Base-by-base conservation (phyloP, 2,329 filamentous ascomycete genomes). In the Colletotrichum melonis region DNA sequence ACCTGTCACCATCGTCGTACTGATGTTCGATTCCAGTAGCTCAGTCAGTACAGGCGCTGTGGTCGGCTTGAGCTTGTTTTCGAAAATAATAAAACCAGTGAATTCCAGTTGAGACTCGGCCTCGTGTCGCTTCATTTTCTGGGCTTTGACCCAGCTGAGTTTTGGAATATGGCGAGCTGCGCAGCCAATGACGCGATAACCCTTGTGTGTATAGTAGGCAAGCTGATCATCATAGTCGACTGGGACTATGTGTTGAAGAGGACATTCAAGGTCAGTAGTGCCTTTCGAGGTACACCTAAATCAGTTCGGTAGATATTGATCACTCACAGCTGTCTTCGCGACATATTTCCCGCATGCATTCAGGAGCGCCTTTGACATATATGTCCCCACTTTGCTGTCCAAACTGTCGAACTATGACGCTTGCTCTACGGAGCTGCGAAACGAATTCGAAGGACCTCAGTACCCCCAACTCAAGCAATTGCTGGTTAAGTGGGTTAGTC, bases 261-360 rank as follows among this genome's bases (percentile, higher is more conserved):
- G 28, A 22, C n/a, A 69, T 32, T 19, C 4, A 8, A 30, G 24
- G 16, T 55, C 24, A 19, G 16, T 5, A 26, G 65, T 22, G 19
- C 19, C 35, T 22, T 24, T 9, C 11, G 7, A 16, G 22, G 4
- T 24, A n/a, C 22, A 55, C 57, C 1, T 24, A 55, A 57, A 38
- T 6, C 8, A 22, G 7, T 35, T 22, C 26, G n/a, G 52, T 22
- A 22, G 28, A 72, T 86, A 91, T 87, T 5, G n/a, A 26, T 14
- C 65, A 65, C 71, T n/a, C 80, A 94, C 92, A 94, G 81, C 91
- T 96, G 76, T 95, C 93, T 1, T 93, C 88, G 12, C 89, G 89
- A 82, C 97, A 99, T 54, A 99, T 98, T 26, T 97, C 95, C 76
- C 92, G 94, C 93, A 99, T 97, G 78, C 95, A 96, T 82, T 99